Evolutionary conservation across 2,329 filamentous ascomycete genomes (phyloP).

Genomic region (Xylaria sp.): DNA sequence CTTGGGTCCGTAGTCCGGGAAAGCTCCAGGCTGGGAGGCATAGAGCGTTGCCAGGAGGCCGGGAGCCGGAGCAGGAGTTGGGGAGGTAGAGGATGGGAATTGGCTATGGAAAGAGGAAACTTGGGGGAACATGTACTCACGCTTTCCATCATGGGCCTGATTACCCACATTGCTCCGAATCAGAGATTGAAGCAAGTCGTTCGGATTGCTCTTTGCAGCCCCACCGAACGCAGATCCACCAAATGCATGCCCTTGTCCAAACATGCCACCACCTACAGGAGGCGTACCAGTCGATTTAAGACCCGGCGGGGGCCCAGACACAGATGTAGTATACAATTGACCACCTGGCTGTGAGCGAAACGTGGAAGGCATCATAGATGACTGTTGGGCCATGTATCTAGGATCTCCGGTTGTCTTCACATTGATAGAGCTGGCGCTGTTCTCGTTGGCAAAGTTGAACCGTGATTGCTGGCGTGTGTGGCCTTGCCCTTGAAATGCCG

Average conservation of each 20-base stretch:
- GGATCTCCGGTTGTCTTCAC: slow-evolving; percentile 81
- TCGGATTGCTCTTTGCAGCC: slow-evolving; percentile 70
- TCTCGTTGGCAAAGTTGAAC: slow-evolving; percentile 86
- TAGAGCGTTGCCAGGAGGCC: slow-evolving; percentile 92
- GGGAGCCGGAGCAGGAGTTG: slow-evolving; percentile 89
- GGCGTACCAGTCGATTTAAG: slow-evolving; percentile 95
- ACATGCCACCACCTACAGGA: slow-evolving; percentile 74
- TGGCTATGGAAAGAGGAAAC: slow-evolving; percentile 91
- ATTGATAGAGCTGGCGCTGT: slow-evolving; percentile 62
- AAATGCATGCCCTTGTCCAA: slow-evolving; percentile 86
- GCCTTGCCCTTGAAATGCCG: slow-evolving; percentile 63
- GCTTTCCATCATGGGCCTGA: slow-evolving; percentile 88
- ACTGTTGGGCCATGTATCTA: slow-evolving; percentile 82
- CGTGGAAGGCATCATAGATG: slow-evolving; percentile 79
- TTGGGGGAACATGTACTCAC: slow-evolving; percentile 72
- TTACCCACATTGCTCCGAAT: slow-evolving; percentile 72
- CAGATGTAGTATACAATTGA: slow-evolving; percentile 82
- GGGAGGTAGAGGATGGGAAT: slow-evolving; percentile 80
- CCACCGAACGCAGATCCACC: slow-evolving; percentile 72
- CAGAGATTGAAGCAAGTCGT: slow-evolving; percentile 82
- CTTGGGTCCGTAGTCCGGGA: slow-evolving; percentile 92
- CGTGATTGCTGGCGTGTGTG: slow-evolving; percentile 85
- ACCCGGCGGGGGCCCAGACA: slow-evolving; percentile 92
- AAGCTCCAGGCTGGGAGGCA: slow-evolving; percentile 81
- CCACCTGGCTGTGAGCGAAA: slow-evolving; percentile 65